A percentile compares a stretch with the other conserved stretches of the same genome.
Conservation (phyloP, 2,329 filamentous ascomycete species). For the Fusarium luffae region DNA sequence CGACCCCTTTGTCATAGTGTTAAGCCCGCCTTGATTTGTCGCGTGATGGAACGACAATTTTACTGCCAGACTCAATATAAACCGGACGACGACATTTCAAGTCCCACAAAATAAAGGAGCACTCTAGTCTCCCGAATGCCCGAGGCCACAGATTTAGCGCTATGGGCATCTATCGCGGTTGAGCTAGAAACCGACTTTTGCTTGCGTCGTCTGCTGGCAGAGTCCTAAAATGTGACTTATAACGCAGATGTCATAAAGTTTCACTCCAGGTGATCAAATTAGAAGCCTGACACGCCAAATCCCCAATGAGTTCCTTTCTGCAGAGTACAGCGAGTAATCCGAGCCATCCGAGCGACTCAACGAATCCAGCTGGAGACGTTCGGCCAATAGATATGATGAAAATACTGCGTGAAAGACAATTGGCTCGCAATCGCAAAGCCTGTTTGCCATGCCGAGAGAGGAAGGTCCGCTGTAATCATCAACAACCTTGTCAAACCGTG, state of each 20-base stretch:
- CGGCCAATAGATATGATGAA: conserved; percentile 1
- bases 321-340: background rate
- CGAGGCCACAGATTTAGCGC: too few species aligned
- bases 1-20: too few species aligned
- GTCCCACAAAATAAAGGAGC: too few species aligned
- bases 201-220: too few species aligned
- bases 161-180: too few species aligned
- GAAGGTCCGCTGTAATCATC: conserved; percentile 24
- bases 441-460: conserved; percentile 29
- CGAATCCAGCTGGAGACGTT: background rate
- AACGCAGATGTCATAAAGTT: background rate
- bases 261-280: background rate
- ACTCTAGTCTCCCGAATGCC: too few species aligned
- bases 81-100: too few species aligned
- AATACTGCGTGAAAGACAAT: conserved; percentile 11
- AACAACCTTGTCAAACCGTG: conserved; percentile 31
- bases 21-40: too few species aligned
- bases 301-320: background rate
- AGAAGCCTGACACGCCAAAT: background rate
- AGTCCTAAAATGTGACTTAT: background rate
- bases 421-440: conserved; percentile 56
- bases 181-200: too few species aligned
- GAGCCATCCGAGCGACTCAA: conserved; percentile 3
- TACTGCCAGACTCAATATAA: too few species aligned
- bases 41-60: too few species aligned